Evolutionary conservation across 306 rosid genomes (phyloP), one percentile per base, ranked within the genome.

Genomic region (Chamaecrista fasciculata): DNA sequence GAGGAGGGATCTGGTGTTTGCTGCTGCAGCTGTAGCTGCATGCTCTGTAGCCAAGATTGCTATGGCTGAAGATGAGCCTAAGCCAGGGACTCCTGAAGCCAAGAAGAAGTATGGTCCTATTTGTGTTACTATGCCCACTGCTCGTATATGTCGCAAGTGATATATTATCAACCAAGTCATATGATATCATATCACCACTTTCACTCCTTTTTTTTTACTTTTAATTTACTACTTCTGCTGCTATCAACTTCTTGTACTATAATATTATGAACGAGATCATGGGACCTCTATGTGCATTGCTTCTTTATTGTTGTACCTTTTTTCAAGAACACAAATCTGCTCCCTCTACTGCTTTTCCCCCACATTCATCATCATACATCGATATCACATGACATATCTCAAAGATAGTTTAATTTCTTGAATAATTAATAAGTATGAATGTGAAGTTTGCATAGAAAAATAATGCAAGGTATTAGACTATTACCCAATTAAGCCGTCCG

Each of bases 81-180:
- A 73, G 70, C 5, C 8, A 2, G 92, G 92, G 10, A 70, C 83
- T 16, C 31, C 80, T 0, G 82, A 76, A 24, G 89, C 92, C 20
- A 58, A 82, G 84, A 61, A 80, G 76, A 84, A 84, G 85, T 84
- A 87, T 63, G 82, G 68, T 47, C 73, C 72, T 7, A 4, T 87
- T 12, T 87, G 92, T 64, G 89, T 77, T 62, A 80, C 89, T 11
- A 82, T 80, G 86, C 92, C 89, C 11, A 84, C 92, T 53, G 92
- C 92, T 36, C 82, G 87, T 53, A 70, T 84, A 62, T 84, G 92
- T 75, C 89, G 53, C 82, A 79, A 84, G 49, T 84, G 86, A 64
- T 12, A 37, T 15, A 15, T 6, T 26, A 6, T 19, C n/a, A n/a
- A n/a, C n/a, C n/a, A n/a, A n/a, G n/a, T n/a, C n/a, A n/a, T n/a